These are phyloP conservation scores for Lactarius sp. DNA, from an alignment of 768 basidiomycete genomes.

Conservation along the genomic window DNA sequence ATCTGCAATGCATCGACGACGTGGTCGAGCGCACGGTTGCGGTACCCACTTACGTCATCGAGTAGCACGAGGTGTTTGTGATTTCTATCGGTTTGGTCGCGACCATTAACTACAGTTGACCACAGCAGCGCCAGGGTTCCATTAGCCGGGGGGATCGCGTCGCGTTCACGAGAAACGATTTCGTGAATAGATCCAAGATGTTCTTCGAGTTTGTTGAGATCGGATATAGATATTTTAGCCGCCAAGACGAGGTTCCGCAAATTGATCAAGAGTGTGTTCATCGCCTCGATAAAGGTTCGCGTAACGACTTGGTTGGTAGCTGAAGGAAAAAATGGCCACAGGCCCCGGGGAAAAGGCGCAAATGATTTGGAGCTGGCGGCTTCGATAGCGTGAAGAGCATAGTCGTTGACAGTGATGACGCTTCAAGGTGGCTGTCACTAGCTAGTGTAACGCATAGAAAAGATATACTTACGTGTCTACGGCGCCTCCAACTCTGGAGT, in stretches of 20 bases:
- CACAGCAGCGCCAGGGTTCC: constrained; percentile 56
- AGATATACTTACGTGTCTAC: constrained; percentile 57
- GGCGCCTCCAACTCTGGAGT: constrained; percentile 63
- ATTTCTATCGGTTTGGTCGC: constrained; percentile 42
- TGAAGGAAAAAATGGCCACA: constrained; percentile 35
- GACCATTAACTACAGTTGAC: constrained; percentile 65
- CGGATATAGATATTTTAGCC: constrained; percentile 50
- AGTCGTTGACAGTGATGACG: constrained; percentile 69
- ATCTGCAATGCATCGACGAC: constrained; percentile 62
- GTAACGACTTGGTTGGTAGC: constrained; percentile 43
- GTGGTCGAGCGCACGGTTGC: constrained; percentile 56
- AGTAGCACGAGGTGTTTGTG: constrained; percentile 51
- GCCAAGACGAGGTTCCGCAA: constrained; percentile 58
- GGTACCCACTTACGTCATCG: constrained; percentile 49
- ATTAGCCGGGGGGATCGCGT: constrained; percentile 37
- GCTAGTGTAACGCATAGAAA: not conserved
- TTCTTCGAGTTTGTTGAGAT: constrained; percentile 60
- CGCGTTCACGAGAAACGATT: constrained; percentile 54
- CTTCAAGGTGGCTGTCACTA: constrained; percentile 33
- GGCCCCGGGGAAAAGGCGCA: constrained; percentile 25
- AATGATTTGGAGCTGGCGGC: constrained; percentile 31
- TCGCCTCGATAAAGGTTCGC: constrained; percentile 55
- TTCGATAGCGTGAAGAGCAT: constrained; percentile 57
- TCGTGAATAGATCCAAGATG: constrained; percentile 53
- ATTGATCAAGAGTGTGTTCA: constrained; percentile 50